Conservation (phyloP, 2,329 filamentous ascomycete genomes). For the Aureobasidium vineae region DNA sequence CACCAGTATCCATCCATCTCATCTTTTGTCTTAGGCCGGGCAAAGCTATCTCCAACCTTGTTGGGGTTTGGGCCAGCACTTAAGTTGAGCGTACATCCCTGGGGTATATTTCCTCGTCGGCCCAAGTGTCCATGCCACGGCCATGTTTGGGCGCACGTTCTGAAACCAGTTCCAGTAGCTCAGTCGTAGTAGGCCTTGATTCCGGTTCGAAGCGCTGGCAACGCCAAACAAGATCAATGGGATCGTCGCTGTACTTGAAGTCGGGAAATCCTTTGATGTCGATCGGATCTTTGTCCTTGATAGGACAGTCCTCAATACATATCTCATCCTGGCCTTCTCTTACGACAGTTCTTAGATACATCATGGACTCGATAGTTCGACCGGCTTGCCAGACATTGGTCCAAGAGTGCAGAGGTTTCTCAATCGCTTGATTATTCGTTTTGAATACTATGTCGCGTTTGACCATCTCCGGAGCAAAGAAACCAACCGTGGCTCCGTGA, state of each 20-base stretch:
- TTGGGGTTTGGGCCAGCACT: no score
- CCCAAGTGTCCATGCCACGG: constrained; percentile 1
- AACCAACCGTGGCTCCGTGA: neutral
- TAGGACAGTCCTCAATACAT: neutral
- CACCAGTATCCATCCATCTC: no score
- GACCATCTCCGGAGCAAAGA: neutral
- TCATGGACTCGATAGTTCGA: neutral
- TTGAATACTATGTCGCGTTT: neutral
- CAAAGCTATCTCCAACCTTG: neutral
- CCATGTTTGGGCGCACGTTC: neutral
- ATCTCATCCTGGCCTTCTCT: neutral
- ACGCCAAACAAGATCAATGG: neutral
- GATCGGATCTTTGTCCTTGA: neutral
- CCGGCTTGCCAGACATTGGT: constrained; percentile 10
- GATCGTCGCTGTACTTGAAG: neutral
- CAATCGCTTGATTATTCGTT: neutral
- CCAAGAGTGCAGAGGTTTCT: neutral
- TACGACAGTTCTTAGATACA: neutral
- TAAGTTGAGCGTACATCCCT: no score
- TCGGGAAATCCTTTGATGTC: neutral
- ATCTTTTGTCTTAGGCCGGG: no score
- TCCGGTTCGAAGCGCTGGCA: neutral
- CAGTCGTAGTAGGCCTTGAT: neutral
- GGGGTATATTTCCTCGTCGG: no score
- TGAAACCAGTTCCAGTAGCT: neutral